Base-by-base conservation (phyloP, 805 yeast genomes). In the Metschnikowia peoriensis region DNA sequence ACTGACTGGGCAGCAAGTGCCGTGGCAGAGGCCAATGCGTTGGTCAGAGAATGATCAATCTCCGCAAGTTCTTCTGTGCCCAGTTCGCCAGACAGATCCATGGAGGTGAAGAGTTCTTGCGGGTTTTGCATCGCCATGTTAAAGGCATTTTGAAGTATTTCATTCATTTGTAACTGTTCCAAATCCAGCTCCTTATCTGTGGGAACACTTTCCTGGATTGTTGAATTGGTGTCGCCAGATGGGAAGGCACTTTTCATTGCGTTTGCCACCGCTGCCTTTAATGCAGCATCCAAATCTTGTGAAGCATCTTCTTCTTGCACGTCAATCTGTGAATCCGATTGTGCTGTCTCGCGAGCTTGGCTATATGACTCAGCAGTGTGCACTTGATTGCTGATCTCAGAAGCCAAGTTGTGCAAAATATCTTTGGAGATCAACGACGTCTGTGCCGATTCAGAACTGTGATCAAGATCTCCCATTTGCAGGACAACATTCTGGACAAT, bases 121-220 rank as follows among this genome's bases (percentile, higher is more conserved):
- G 86, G 86, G 54, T 84, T 82, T 54, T 82, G 86, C 76, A 83
- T 82, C 0, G 92, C 94, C 85, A 88, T 77, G 44, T 81, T 81
- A 71, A 87, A 78, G 1, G 93, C 94, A 68, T 85, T 85, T 57
- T 85, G 89, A 76, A 87, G 78, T 57, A 87, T 87, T 58, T 82
- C 86, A 60, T 82, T 84, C 82, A 87, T 78, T 52, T 77, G 80
- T 50, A 71, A 62, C 49, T 72, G 76, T 60, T 85, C 89, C 53
- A 85, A 71, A 28, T 80, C 82, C 34, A 73, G 80, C 38, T 72
- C 79, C 38, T 66, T 44, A 6, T 47, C 53, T 3, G 40, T 27
- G 17, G 49, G 11, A 9, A 8, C 44, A 14, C 17, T 43, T 10
- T 41, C 27, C 11, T 37, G 46, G 44, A 10, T 47, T 38, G 51